Percentiles rank a stretch among this genome's conserved stretches.
These are phyloP conservation scores for Calocybe gambosa DNA, from an alignment of 1,284 basidiomycete species.

Conservation along the genomic window DNA sequence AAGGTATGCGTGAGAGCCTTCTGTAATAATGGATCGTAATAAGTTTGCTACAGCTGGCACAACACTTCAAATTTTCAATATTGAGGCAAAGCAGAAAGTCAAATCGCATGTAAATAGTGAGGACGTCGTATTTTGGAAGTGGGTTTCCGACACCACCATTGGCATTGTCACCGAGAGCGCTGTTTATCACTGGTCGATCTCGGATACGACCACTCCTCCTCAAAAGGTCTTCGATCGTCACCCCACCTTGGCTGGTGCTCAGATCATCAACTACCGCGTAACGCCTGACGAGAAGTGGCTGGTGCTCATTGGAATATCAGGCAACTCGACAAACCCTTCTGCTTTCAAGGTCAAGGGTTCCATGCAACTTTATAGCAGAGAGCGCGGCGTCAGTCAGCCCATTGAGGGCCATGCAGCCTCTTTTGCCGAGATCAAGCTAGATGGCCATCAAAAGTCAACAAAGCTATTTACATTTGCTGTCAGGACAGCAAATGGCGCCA, in stretches of 20 bases:
- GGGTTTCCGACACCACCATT: conserved; percentile 88
- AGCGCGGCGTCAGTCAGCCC: conserved; percentile 94
- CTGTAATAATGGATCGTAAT: neutral
- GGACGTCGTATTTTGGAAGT: conserved; percentile 98
- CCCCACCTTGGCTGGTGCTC: conserved; percentile 86
- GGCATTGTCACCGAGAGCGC: conserved; percentile 95
- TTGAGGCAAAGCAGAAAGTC: conserved; percentile 95
- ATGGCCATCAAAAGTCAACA: conserved; percentile 76
- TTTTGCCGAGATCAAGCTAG: conserved; percentile 89
- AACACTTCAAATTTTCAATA: conserved; percentile 98
- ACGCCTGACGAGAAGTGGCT: conserved; percentile 96
- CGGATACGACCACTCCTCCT: conserved; percentile 66
- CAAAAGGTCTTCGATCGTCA: conserved; percentile 97
- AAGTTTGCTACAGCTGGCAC: conserved; percentile 60
- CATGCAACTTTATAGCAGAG: conserved; percentile 91
- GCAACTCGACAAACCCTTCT: conserved; percentile 86
- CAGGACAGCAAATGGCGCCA: conserved; percentile 92
- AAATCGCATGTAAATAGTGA: conserved; percentile 94
- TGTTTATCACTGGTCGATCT: conserved; percentile 92
- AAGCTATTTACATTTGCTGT: conserved; percentile 98
- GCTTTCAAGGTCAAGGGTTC: conserved; percentile 98
- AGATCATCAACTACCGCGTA: conserved; percentile 98
- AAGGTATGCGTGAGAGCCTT: conserved; percentile 49
- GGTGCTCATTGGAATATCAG: conserved; percentile 93
- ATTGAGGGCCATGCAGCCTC: conserved; percentile 99